Conservation (phyloP, 2,329 filamentous ascomycete species). For the Beauveria bassiana region DNA sequence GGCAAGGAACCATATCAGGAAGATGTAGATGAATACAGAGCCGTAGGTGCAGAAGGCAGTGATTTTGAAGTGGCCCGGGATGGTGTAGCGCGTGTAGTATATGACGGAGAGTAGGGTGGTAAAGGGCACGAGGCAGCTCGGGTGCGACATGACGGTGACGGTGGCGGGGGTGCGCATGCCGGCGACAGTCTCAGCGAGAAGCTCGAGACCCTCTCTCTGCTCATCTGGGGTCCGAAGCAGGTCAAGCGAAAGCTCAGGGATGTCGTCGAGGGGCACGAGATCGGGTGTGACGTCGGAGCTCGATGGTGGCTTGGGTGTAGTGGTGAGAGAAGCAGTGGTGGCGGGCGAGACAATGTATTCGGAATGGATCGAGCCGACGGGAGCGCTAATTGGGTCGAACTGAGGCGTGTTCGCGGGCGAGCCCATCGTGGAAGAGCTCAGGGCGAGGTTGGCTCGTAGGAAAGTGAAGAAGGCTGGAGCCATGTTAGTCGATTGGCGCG, state of each 20-base stretch:
- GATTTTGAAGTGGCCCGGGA: slow-evolving; percentile 9
- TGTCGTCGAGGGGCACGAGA: slow-evolving; percentile 34
- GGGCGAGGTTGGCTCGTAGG: slow-evolving; percentile 69
- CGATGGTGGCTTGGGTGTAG: slow-evolving; percentile 31
- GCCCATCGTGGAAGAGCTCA: slow-evolving; percentile 52
- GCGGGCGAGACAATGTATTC: slow-evolving; percentile 37
- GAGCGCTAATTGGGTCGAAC: slow-evolving; percentile 40
- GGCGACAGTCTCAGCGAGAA: slow-evolving; percentile 74
- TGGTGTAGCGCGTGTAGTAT: slow-evolving; percentile 21
- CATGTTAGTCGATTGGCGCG: not conserved
- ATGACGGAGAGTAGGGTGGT: slow-evolving; percentile 33
- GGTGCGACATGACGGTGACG: slow-evolving; percentile 56
- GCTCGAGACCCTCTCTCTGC: slow-evolving; percentile 58
- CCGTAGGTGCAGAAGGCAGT: slow-evolving; percentile 8
- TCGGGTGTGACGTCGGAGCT: slow-evolving; percentile 26
- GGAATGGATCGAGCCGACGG: slow-evolving; percentile 21
- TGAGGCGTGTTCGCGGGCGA: slow-evolving; percentile 59
- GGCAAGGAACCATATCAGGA: slow-evolving; percentile 23
- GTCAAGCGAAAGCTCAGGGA: slow-evolving; percentile 58
- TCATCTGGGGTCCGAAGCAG: slow-evolving; percentile 47
- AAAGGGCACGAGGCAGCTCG: slow-evolving; percentile 43
- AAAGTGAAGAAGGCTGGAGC: slow-evolving; percentile 71
- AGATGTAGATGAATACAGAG: slow-evolving; percentile 10
- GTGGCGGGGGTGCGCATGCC: slow-evolving; percentile 69
- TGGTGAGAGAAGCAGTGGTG: slow-evolving; percentile 41